Base-by-base conservation (phyloP, 371 early-diverging fungal species). In the Lichtheimia hyalospora region DNA sequence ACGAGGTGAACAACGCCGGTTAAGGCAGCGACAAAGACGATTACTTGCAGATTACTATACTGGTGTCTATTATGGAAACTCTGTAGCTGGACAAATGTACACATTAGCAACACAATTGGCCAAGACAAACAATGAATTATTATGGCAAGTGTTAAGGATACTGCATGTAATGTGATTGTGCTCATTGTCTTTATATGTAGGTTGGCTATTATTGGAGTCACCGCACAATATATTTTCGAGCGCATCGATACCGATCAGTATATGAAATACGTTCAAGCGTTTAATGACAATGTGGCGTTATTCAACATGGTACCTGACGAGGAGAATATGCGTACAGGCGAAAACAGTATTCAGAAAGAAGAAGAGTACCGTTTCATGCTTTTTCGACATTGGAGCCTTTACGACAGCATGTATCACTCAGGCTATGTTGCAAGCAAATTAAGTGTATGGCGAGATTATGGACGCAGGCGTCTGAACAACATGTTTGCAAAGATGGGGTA, bases 401-500 rank as follows among this genome's bases (percentile, higher is more conserved):
- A 89, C 62, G 92, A 91, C 27, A 85, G 89, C 56, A 88, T 96
- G 93, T 88, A 84, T 52, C 90, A 91, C 71, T 92, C 94, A 21
- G 81, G 86, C 7, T 96, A 92, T 62, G 91, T 96, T 8, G 89
- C 89, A 5, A 85, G 92, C 21, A 86, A 88, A 62, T 76, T 96
- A 28, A 93, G 91, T 12, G 85, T 93, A 1, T 95, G 96, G 96
- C 84, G 87, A 44, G 91, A 89, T 54, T 81, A 79, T 51, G 96
- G 96, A 10, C 82, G 91, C 53, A 82, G 84, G 66, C 77, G 88
- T 39, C 74, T 96, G 39, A 77, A 84, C 41, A 87, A 90, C 40
- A 72, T 96, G 66, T 71, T 96, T 58, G 94, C 92, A 49, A 91
- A 92, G 67, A 92, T 95, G 87, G 97, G 97, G 77, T 88, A 76